Percentiles rank a stretch among this genome's conserved stretches.
Conservation (phyloP, 2,329 filamentous ascomycete genomes). For the Botrytis aclada region DNA sequence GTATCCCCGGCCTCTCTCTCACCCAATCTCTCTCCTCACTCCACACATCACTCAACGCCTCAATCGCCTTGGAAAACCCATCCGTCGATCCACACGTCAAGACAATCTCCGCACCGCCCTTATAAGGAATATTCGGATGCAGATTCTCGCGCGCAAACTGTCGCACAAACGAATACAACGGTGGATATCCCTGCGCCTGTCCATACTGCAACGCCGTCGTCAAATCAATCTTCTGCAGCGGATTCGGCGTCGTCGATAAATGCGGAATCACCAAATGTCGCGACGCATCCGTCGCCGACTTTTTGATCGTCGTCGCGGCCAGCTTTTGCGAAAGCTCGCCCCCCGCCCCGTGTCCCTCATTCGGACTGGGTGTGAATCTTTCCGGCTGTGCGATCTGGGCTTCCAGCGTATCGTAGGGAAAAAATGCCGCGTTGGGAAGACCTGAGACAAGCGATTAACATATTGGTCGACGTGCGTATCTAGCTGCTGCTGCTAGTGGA, state of each 20-base stretch:
- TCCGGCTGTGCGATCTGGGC: conserved; percentile 72
- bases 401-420: conserved; percentile 88
- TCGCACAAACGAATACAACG: conserved; percentile 72
- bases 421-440: conserved; percentile 76
- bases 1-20: conserved; percentile 67
- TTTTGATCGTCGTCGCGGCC: conserved; percentile 36
- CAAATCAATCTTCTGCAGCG: conserved; percentile 71
- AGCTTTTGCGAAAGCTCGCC: conserved; percentile 38
- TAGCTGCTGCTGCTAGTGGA: neutral
- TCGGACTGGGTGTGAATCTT: conserved; percentile 70
- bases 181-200: conserved; percentile 75
- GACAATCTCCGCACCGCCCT: conserved; percentile 70
- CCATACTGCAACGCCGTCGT: conserved; percentile 84
- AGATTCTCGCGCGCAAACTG: conserved; percentile 74
- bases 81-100: conserved; percentile 82
- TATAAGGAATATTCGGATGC: conserved; percentile 79
- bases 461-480: conserved; percentile 7
- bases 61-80: conserved; percentile 74
- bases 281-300: conserved; percentile 27
- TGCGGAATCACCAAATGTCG: conserved; percentile 70
- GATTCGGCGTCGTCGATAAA: conserved; percentile 54
- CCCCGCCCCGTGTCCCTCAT: conserved; percentile 45
- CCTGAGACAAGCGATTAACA: conserved; percentile 43
- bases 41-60: conserved; percentile 76
- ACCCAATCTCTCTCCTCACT: conserved; percentile 63